These are phyloP conservation scores for Zygoascus sp. DNA, from an alignment of 1,139 yeast genomes.

Conservation along the genomic window DNA sequence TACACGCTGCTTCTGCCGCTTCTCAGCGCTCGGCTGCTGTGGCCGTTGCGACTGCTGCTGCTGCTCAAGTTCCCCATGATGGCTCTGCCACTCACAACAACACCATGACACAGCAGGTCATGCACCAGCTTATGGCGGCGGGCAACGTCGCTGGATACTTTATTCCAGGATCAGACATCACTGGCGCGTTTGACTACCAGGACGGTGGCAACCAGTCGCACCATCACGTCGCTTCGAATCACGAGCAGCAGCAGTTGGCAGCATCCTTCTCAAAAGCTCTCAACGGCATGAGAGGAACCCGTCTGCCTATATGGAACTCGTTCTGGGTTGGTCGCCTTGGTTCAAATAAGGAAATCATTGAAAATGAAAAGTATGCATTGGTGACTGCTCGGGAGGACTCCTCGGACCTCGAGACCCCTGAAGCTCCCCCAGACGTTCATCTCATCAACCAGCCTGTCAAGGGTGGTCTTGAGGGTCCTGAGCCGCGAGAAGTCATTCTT, in stretches of 20 bases:
- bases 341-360: constrained; percentile 14
- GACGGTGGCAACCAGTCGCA: constrained; percentile 18
- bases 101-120: constrained; percentile 2
- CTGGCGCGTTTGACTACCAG: constrained; percentile 31
- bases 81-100: not conserved
- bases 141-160: constrained; percentile 16
- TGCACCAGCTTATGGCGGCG: constrained; percentile 5
- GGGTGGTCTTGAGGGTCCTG: constrained; percentile 27
- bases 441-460: constrained; percentile 18
- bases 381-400: constrained; percentile 13
- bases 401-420: constrained; percentile 13
- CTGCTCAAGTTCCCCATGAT: constrained; percentile 1
- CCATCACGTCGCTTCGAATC: constrained; percentile 13
- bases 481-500: constrained; percentile 20
- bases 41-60: constrained; percentile 2
- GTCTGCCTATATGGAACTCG: constrained; percentile 31
- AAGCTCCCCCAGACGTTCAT: constrained; percentile 14
- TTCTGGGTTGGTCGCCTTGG: constrained; percentile 31
- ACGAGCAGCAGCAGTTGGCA: constrained; percentile 30
- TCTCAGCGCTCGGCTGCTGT: constrained; percentile 7
- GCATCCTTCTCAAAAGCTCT: constrained; percentile 32
- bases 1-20: not conserved
- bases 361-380: constrained; percentile 18
- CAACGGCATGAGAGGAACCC: constrained; percentile 26
- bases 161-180: constrained; percentile 31